Percentiles rank a stretch among this genome's conserved stretches.
phyloP scores from a whole-genome alignment of 306 rosid genomes.

The Cajanus cajan region DNA sequence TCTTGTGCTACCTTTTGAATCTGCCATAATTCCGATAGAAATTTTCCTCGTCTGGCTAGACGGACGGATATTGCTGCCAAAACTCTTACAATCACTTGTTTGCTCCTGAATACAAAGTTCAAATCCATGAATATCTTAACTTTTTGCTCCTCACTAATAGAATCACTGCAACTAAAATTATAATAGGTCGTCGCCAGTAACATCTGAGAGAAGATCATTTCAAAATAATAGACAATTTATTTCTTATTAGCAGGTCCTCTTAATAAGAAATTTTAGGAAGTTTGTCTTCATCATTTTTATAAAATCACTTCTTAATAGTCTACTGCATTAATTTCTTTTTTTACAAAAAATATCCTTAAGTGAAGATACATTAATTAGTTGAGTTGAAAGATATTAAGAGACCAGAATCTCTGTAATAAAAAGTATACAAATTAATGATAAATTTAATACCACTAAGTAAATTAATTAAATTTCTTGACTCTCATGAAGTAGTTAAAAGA shows the following conservation, averaged over 20 bases:
- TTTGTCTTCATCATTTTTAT: not conserved
- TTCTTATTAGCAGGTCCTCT: not conserved
- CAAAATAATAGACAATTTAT: not conserved
- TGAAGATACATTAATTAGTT: not conserved
- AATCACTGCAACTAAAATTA: constrained; percentile 11
- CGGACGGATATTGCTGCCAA: constrained; percentile 58
- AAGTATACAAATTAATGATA: not conserved
- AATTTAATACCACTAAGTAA: not conserved
- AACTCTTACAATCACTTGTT: constrained; percentile 56
- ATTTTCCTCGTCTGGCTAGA: constrained; percentile 87
- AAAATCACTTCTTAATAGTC: not conserved
- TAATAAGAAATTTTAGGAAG: not conserved
- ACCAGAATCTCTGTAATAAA: not conserved
- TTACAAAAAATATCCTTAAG: not conserved
- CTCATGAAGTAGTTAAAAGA: not conserved
- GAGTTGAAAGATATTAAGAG: not conserved
- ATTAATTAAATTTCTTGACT: not conserved
- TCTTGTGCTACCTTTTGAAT: constrained; percentile 45
- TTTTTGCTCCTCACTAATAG: not conserved
- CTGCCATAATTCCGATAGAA: constrained; percentile 80
- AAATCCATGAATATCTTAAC: constrained; percentile 23
- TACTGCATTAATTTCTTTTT: not conserved
- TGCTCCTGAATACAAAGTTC: constrained; percentile 53
- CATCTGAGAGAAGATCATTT: not conserved
- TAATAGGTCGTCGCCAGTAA: not conserved